These are phyloP conservation scores for Amoebophrya sp. DNA, from an alignment of 169 alveolate genomes.

Conservation along the genomic window DNA sequence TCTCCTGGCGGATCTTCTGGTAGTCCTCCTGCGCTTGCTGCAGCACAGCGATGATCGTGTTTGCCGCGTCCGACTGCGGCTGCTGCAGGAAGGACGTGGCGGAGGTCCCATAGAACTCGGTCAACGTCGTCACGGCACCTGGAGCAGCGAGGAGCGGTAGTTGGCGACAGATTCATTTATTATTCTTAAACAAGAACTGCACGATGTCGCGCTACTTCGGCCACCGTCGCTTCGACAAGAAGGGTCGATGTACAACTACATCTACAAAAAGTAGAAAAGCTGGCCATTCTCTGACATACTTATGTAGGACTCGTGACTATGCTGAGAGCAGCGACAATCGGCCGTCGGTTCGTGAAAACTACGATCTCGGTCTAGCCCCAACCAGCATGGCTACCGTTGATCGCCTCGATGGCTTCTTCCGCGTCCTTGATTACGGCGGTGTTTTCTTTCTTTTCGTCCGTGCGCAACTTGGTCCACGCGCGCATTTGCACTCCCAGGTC, in stretches of 20 bases:
- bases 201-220: no score
- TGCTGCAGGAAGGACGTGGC: background rate
- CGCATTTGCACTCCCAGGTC: background rate
- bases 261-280: no score
- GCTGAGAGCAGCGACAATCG: no score
- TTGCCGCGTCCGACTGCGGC: background rate
- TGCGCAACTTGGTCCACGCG: background rate
- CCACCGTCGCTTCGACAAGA: no score
- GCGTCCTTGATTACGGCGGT: background rate
- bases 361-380: no score
- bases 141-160: background rate
- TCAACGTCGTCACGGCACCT: background rate
- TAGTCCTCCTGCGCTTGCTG: background rate
- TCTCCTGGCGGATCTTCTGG: background rate
- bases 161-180: no score
- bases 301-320: no score
- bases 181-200: no score
- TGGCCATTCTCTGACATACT: no score
- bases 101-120: background rate
- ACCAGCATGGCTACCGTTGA: no score
- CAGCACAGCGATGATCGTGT: background rate
- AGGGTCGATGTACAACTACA: no score
- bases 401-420: background rate
- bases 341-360: no score
- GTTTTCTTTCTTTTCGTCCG: background rate